These are phyloP conservation scores for Oropetium thomaeum DNA, from an alignment of 176 grass and related monocot genomes.

Conservation along the genomic window DNA sequence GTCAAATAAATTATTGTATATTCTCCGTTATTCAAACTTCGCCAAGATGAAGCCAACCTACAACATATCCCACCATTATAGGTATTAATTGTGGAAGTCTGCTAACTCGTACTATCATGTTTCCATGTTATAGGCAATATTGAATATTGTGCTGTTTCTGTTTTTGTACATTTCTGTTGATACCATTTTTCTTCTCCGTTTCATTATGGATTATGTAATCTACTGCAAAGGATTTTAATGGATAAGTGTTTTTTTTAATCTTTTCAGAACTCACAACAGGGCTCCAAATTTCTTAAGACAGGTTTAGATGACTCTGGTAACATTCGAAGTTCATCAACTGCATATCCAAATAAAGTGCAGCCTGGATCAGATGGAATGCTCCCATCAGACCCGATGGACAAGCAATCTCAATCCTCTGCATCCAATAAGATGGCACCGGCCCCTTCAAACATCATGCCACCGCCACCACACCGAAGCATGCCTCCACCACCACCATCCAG, in stretches of 20 bases:
- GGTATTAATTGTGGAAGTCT: not conserved
- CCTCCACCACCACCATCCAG: not conserved
- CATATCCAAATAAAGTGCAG: constrained; percentile 47
- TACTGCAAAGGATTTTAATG: constrained; percentile 40
- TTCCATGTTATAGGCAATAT: not conserved
- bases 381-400: constrained; percentile 20
- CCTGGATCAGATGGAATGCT: constrained; percentile 41
- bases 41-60: constrained; percentile 13
- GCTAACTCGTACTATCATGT: not conserved
- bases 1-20: not conserved
- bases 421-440: constrained; percentile 21
- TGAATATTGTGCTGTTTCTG: constrained; percentile 9
- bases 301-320: constrained; percentile 61
- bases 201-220: constrained; percentile 12
- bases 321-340: constrained; percentile 33
- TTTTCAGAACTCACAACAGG: constrained; percentile 94
- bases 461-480: constrained; percentile 23
- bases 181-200: constrained; percentile 4
- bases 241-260: constrained; percentile 52
- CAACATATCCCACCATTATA: not conserved
- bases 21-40: not conserved
- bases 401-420: constrained; percentile 12
- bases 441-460: constrained; percentile 24
- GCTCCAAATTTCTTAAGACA: constrained; percentile 91
- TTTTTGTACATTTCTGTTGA: not conserved